Conservation (phyloP, 2,329 filamentous ascomycete genomes). For the Clonostachys rosea region DNA sequence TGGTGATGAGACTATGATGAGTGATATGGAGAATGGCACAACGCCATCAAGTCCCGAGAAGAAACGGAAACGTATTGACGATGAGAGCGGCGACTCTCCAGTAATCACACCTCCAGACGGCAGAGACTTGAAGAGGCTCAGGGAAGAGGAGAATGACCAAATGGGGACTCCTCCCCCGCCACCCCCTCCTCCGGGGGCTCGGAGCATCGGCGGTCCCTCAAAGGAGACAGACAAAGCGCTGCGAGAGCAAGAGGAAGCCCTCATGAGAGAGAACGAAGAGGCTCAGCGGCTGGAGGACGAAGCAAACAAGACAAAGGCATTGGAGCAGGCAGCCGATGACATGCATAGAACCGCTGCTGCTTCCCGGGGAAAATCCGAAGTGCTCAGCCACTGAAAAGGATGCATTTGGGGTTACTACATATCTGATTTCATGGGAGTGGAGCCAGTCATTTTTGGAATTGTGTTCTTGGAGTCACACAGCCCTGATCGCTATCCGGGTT, state of each 20-base stretch:
- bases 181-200: slow-evolving; percentile 37
- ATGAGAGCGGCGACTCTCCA: slow-evolving; percentile 28
- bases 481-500: no score
- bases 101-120: slow-evolving; percentile 47
- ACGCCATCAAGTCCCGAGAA: slow-evolving; percentile 41
- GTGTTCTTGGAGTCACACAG: no score
- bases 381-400: slow-evolving; percentile 7
- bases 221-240: slow-evolving; percentile 36
- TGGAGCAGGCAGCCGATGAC: slow-evolving; percentile 14
- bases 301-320: slow-evolving; percentile 20
- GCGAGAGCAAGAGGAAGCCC: slow-evolving; percentile 43
- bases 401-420: no score
- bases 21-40: slow-evolving; percentile 43
- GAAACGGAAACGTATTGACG: slow-evolving; percentile 59
- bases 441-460: no score
- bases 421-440: no score
- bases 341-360: slow-evolving; percentile 13
- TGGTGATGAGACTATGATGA: slow-evolving; percentile 28
- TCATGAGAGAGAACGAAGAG: slow-evolving; percentile 50
- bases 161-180: slow-evolving; percentile 29
- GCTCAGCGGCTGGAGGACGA: slow-evolving; percentile 47
- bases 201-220: slow-evolving; percentile 4
- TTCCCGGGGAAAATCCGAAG: slow-evolving; percentile 7
- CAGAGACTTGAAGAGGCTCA: slow-evolving; percentile 42
- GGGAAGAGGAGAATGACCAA: slow-evolving; percentile 31